Conservation (phyloP, 129 eudicot genomes). For the Chrysanthemum seticuspe region DNA sequence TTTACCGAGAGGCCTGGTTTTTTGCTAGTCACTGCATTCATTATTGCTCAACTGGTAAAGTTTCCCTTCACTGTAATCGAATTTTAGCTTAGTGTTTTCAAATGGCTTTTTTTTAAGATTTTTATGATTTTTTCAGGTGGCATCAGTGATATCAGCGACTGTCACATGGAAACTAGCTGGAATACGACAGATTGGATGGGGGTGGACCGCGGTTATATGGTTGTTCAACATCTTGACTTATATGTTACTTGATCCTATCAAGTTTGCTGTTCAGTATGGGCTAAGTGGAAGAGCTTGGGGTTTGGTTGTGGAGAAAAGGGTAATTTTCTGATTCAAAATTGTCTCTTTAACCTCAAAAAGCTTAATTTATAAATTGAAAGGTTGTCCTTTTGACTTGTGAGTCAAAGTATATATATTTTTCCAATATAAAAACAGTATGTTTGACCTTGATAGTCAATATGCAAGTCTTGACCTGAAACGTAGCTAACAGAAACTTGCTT, state of each 20-base stretch:
- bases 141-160: constrained; percentile 61
- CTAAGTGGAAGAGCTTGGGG: constrained; percentile 88
- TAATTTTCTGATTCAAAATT: constrained; percentile 25
- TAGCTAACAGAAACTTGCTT: not conserved
- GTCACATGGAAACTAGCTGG: constrained; percentile 66
- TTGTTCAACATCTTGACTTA: constrained; percentile 60
- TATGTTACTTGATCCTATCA: constrained; percentile 73
- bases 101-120: not conserved
- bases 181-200: constrained; percentile 76
- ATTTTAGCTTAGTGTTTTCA: not conserved
- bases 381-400: constrained; percentile 2
- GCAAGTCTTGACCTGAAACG: not conserved
- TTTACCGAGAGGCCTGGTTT: constrained; percentile 77
- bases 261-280: constrained; percentile 62
- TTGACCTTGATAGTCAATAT: constrained; percentile 16
- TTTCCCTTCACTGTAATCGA: constrained; percentile 3
- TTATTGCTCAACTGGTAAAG: constrained; percentile 77
- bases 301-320: constrained; percentile 62
- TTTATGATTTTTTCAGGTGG: constrained; percentile 42
- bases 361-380: not conserved
- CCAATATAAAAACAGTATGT: not conserved
- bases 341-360: not conserved
- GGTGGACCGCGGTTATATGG: constrained; percentile 89
- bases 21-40: constrained; percentile 64
- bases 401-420: constrained; percentile 1